A percentile compares a stretch with the other conserved stretches of the same genome.
These are phyloP conservation scores for Lepidopterella palustris DNA, from an alignment of 495 filamentous ascomycete species.

Conservation along the genomic window DNA sequence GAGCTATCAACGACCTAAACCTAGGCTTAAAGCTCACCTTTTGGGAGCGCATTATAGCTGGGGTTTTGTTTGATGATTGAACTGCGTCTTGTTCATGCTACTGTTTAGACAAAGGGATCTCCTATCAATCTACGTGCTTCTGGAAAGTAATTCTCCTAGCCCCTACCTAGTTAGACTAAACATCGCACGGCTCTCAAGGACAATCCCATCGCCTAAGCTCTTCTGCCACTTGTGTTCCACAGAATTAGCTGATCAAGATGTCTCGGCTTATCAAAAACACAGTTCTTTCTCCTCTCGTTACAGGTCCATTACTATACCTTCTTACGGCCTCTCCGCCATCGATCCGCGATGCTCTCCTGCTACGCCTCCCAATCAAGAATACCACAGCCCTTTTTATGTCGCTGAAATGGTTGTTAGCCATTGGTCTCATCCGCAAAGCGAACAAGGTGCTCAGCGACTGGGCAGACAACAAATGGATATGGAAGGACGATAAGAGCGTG, in stretches of 20 bases:
- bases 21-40: no score
- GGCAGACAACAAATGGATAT: slow-evolving; percentile 46
- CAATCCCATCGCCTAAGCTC: no score
- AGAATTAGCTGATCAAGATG: not conserved
- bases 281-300: not conserved
- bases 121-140: no score
- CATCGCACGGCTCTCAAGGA: no score
- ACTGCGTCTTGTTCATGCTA: no score
- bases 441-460: slow-evolving; percentile 41
- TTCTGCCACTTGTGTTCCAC: not conserved
- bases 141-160: no score
- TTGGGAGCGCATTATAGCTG: no score
- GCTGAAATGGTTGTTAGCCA: slow-evolving; percentile 13
- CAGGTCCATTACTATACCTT: not conserved
- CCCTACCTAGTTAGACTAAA: no score
- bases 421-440: slow-evolving; percentile 37
- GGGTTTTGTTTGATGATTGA: no score
- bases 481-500: slow-evolving; percentile 34
- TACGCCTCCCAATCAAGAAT: slow-evolving; percentile 14
- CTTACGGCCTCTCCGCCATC: not conserved
- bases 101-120: no score
- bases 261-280: not conserved
- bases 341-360: slow-evolving; percentile 15
- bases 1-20: no score
- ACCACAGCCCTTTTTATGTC: slow-evolving; percentile 22